Base-by-base conservation (phyloP, 345 rosid species). In the Rubroshorea leprosula region DNA sequence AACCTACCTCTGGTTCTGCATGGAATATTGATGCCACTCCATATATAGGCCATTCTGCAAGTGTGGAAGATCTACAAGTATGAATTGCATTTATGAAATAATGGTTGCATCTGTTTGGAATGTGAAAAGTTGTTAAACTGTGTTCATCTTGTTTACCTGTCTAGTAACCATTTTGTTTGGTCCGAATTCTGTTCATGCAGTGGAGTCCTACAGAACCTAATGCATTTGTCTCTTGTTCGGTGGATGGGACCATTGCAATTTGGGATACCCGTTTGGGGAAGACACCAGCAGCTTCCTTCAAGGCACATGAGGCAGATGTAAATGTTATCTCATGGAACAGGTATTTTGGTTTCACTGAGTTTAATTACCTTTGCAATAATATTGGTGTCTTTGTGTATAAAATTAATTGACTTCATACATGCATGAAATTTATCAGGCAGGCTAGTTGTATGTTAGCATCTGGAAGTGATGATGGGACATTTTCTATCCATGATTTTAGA, bases 241-340 rank as follows among this genome's bases (percentile, higher is more conserved):
- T 80, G 39, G 97, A 93, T 69, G 81, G 88, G 49, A 73, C 60
- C 57, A 59, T 93, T 69, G 97, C 97, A 46, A 71, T 93, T 60
- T 93, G 99, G 97, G 97, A 93, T 78, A 65, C 78, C 49, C 85
- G 87, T 61, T 26, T 61, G 38, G 93, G 94, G 62, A 89, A 85
- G 75, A 57, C 76, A 8, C 82, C 99, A 4, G 81, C 72, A 13
- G 69, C 73, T 52, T 74, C 84, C 60, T 82, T 93, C 52, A 87
- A 89, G 80, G 97, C 97, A 21, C 96, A 93, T 63, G 61, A 83
- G 49, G 84, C 96, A 27, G 99, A 93, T 67, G 97, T 93, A 49
- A 93, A 90, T 82, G 97, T 93, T 51, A 80, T 93, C 61, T 87
- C 97, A 51, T 93, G 99, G 99, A 93, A 90, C 78, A 86, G 97